Base-by-base conservation (phyloP, 352 stramenopile genomes). In the Phytophthora colocasiae region DNA sequence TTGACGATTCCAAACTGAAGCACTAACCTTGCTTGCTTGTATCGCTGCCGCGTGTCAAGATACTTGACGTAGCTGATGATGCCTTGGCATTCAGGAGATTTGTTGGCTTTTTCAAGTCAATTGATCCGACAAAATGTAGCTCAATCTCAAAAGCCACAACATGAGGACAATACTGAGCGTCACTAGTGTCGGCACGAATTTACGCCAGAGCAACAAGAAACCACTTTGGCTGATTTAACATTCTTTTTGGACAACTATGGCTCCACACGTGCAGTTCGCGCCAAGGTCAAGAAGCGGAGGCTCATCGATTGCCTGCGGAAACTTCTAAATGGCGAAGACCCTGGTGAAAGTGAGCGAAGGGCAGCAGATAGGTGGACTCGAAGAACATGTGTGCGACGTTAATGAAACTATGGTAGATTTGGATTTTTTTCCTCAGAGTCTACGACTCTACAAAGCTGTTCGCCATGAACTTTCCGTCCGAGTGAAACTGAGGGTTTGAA, bases 161-260 rank as follows among this genome's bases (percentile, higher is more conserved):
- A 31, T 31, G 27, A 31, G 7, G 5, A 31, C 27, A 31, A 44
- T 54, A 34, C 46, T 50, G 26, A 34, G 57, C 36, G 27, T 68
- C 26, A 44, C 31, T 2, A 34, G 40, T 3, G 58, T 66, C 19
- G 50, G 43, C 8, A 27, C 24, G 17, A 50, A 5, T 44, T 56
- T 9, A 38, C 50, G 5, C 45, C 26, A 12, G 34, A 15, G 29
- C 52, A 68, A 36, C 60, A 51, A 14, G 51, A 63, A 2, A 46
- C 38, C n/a, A 64, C 45, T 1, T 1, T 64, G 5, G 39, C 24
- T 1, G 62, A 65, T 24, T 17, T 69, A 17, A 22, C 4, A 1
- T 69, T 55, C 47, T 70, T 70, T 27, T 24, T 70, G 39, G 48
- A 59, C 11, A 34, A 43, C 11, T 70, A 60, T 10, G 54, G 54